A percentile compares a stretch with the other conserved stretches of the same genome.
Conservation (phyloP, 2,329 filamentous ascomycete genomes). For the Arachnomyces sp. region DNA sequence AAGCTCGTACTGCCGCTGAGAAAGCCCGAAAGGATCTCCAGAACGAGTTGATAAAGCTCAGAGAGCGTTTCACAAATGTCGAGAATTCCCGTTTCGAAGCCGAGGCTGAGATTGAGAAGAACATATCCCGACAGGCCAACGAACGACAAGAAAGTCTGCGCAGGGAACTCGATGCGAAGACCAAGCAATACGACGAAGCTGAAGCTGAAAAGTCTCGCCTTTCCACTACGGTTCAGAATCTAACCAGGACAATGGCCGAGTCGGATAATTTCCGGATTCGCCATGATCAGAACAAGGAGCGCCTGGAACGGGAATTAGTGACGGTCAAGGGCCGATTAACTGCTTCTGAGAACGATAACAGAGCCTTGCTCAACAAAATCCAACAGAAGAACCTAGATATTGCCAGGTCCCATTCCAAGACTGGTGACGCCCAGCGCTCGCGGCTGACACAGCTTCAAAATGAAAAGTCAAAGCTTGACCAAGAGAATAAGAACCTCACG, state of each 20-base stretch:
- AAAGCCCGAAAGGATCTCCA: constrained; percentile 84
- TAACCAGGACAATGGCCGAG: constrained; percentile 79
- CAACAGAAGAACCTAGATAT: constrained; percentile 97
- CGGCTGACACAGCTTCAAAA: constrained; percentile 68
- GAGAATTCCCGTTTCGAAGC: constrained; percentile 80
- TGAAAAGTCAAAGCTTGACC: constrained; percentile 75
- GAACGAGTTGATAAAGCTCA: constrained; percentile 70
- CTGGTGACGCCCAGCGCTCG: constrained; percentile 70
- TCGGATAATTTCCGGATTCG: constrained; percentile 83
- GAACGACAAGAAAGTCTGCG: constrained; percentile 71
- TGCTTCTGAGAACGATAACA: constrained; percentile 94
- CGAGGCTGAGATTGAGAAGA: constrained; percentile 70
- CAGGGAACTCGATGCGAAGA: constrained; percentile 71
- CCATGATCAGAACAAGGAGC: constrained; percentile 89
- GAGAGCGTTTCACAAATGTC: constrained; percentile 72
- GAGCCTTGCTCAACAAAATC: constrained; percentile 88
- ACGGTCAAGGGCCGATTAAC: constrained; percentile 82
- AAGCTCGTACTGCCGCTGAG: constrained; percentile 71
- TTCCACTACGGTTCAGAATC: constrained; percentile 69
- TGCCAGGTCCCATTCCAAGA: constrained; percentile 77
- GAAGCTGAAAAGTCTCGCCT: constrained; percentile 71
- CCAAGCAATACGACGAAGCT: constrained; percentile 66
- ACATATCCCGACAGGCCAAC: constrained; percentile 65
- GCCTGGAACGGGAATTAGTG: constrained; percentile 80
- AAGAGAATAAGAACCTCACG: constrained; percentile 69